phyloP scores from a whole-genome alignment of 2,329 filamentous ascomycete species.

The Ophiosphaerella narmari region DNA sequence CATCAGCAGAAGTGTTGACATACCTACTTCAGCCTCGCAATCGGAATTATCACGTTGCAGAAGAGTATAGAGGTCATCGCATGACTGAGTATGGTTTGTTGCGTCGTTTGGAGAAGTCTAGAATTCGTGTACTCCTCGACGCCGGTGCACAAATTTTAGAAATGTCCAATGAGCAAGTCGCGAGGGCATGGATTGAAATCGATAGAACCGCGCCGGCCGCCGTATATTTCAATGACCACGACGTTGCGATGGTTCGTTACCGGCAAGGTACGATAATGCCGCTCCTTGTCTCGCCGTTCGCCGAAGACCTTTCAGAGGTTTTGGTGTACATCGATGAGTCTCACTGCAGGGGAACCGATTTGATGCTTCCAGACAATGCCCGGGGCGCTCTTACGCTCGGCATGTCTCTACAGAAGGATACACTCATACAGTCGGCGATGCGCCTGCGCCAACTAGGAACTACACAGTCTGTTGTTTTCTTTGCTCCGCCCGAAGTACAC shows the following conservation, averaged over 20 bases:
- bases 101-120: constrained; percentile 51
- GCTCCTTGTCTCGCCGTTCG: constrained; percentile 60
- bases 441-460: constrained; percentile 63
- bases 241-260: constrained; percentile 54
- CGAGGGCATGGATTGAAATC: constrained; percentile 55
- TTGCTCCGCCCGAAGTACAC: constrained; percentile 65
- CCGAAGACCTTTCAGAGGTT: constrained; percentile 57
- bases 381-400: constrained; percentile 62
- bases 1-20: constrained; percentile 66
- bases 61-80: constrained; percentile 35
- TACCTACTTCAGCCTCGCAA: constrained; percentile 62
- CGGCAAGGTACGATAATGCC: constrained; percentile 47
- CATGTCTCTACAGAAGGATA: constrained; percentile 63
- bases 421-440: constrained; percentile 70
- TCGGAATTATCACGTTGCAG: constrained; percentile 51
- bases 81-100: constrained; percentile 56
- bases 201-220: constrained; percentile 55
- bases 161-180: constrained; percentile 59
- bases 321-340: constrained; percentile 66
- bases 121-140: constrained; percentile 60
- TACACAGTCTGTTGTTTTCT: constrained; percentile 60
- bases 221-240: constrained; percentile 58
- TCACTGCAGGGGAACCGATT: constrained; percentile 63
- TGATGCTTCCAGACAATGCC: constrained; percentile 57
- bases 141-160: constrained; percentile 68